Base-by-base conservation (phyloP, 352 stramenopile species). In the Phytophthora macrochlamydospora region DNA sequence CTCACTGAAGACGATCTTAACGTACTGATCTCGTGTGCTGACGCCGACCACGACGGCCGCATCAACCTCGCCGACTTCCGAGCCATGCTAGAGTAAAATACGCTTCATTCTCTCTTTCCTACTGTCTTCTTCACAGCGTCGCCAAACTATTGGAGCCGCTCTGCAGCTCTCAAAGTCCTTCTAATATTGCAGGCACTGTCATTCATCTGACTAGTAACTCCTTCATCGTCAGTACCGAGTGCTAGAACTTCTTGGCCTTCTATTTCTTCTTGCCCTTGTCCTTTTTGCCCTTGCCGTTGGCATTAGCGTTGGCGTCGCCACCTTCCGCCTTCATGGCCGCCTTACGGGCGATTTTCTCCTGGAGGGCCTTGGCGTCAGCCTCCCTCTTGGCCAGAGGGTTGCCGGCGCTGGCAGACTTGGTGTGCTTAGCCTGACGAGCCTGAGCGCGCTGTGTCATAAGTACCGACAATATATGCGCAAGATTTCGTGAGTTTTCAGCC, bases 61-160 rank as follows among this genome's bases (percentile, higher is more conserved):
- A 87, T 97, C 59, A 88, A 73, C 58, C 69, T 97, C 8, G 48
- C 69, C 0, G 91, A 97, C 70, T 97, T 97, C 56, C 85, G 91
- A 65, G 69, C 65, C 40, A 87, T 94, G 69, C 63, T 95, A 1
- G 69, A 84, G 59, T 80, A 67, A 71, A 49, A 58, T 63, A 67
- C 32, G 24, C 46, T 67, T 60, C 56, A 70, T 70, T 74, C 45
- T 45, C 30, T 55, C 31, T 38, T 58, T 52, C 40, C 35, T 75
- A 67, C 30, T 59, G 28, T 46, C 51, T 48, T 57, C 24, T 45
- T 18, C 45, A 30, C 4, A 12, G 24, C 7, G 45, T 29, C n/a
- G n/a, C n/a, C n/a, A n/a, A n/a, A n/a, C n/a, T n/a, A n/a, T n/a
- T n/a, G n/a, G n/a, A n/a, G n/a, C n/a, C n/a, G n/a, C n/a, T n/a